These are phyloP conservation scores for Boletus semigastroideus DNA, from an alignment of 1,284 basidiomycete species.

Conservation along the genomic window DNA sequence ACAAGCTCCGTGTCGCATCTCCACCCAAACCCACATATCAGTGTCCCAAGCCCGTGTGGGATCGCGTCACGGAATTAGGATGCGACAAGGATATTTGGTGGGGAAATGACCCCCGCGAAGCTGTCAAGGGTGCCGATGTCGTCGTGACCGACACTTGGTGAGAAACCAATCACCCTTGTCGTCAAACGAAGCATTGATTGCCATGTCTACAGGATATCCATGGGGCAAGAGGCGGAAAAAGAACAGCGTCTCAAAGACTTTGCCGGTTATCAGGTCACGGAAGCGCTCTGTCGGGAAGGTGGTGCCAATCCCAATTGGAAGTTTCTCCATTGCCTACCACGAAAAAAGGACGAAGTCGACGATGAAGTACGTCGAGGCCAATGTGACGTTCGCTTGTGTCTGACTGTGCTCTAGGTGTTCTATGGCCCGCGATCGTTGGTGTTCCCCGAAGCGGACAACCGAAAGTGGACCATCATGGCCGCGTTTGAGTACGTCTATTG, in stretches of 20 bases:
- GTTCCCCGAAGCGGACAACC: constrained; percentile 79
- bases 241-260: constrained; percentile 88
- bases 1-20: constrained; percentile 82
- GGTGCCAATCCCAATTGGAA: constrained; percentile 90
- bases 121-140: constrained; percentile 87
- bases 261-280: constrained; percentile 92
- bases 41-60: constrained; percentile 80
- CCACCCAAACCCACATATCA: constrained; percentile 66
- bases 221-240: constrained; percentile 97
- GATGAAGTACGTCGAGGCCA: constrained; percentile 67
- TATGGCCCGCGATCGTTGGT: constrained; percentile 76
- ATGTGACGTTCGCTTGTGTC: not conserved
- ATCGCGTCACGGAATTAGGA: constrained; percentile 66
- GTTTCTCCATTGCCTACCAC: constrained; percentile 95
- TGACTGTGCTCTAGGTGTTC: constrained; percentile 52
- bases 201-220: constrained; percentile 75
- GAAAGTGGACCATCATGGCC: constrained; percentile 95
- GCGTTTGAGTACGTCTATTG: constrained; percentile 69
- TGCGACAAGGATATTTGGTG: constrained; percentile 76
- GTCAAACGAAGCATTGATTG: constrained; percentile 1
- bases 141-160: constrained; percentile 96
- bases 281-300: constrained; percentile 73
- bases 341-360: constrained; percentile 92
- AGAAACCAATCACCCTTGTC: constrained; percentile 22
- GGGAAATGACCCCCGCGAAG: constrained; percentile 80